Base-by-base conservation (phyloP, 2,329 filamentous ascomycete genomes). In the Monilinia laxa region DNA sequence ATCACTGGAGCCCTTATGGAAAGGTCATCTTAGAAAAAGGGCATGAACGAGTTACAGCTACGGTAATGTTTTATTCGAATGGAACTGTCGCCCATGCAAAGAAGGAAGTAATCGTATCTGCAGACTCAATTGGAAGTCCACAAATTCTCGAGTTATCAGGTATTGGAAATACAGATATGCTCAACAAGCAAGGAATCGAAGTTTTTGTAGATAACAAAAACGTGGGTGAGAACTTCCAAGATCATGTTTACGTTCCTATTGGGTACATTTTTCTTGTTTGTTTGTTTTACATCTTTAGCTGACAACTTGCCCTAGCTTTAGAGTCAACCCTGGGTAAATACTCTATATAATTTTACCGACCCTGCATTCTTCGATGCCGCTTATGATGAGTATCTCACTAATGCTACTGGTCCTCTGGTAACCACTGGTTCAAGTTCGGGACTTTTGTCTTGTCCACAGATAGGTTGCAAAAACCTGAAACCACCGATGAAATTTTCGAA, bases 1-100 rank as follows among this genome's bases (percentile, higher is more conserved):
- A 81, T 96, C 66, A 95, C 91, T 74, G 89, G 94, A 74, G 90
- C 92, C 23, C 93, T 91, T 86, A 92, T 96, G 68, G 90, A 87
- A 90, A 88, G 77, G 80, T 96, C 76, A 56, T 67, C 11, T 52
- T 69, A 9, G 40, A 67, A 11, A 52, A 62, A 6, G 28, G 18
- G 4, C 5, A 38, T 9, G 64, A 42, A 16, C 49, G 63, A 10
- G 45, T 65, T 18, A 31, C 28, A 20, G 62, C 38, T 5, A 56
- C 6, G 11, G 53, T 52, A 2, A 52, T 64, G 18, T 25, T 35
- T 6, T 51, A 40, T 66, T 58, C 69, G 62, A 38, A 69, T 52
- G 11, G 71, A 70, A 42, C 68, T 71, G 10, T 45, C 62, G 71
- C 73, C n/a, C 45, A 70, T 66, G 51, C 54, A 38, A 70, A 68